Evolutionary conservation across 2,329 filamentous ascomycete genomes (phyloP), one percentile per base, ranked within the genome.

Genomic region (Calonectria ilicicola): DNA sequence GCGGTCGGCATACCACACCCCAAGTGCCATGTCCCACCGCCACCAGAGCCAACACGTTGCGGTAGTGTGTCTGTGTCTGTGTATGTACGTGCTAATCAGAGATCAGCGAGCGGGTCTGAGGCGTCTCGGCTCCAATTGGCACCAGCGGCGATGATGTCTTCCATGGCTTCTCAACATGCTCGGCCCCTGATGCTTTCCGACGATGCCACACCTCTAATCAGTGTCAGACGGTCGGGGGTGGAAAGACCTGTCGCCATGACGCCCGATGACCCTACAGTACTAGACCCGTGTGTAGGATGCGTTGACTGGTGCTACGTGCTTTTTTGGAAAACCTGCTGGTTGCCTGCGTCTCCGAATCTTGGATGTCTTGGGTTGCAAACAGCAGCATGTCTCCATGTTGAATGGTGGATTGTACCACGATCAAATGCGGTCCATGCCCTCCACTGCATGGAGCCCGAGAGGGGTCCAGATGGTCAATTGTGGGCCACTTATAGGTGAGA

Each of bases 391-490:
- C 32, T 38, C 53, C 65, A 73, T 74, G 74, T 68, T 62, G 67
- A 58, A 40, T 58, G 53, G 53, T 58, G 53, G 53, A 56, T 15
- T 58, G 53, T 23, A 58, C 53, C 32, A 58, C 53, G 38, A 66
- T 73, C 66, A 62, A 44, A 32, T 70, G 71, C 32, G 67, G 70
- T 38, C 32, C 53, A 35, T 58, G 53, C 53, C 64, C 47, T 70
- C 70, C 65, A 72, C 62, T 66, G 26, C 26, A 70, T 70, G 76
- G 72, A 67, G 56, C 68, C 53, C 32, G 56, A 49, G 68, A 69
- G 60, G 71, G 60, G 47, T 44, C 42, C 12, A n/a, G 15, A 21
- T 32, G 69, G 32, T 69, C 72, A 78, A 77, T 74, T 10, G 67
- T 42, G 47, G 38, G 27, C n/a, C 51, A 64, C 29, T 3, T 9